Evolutionary conservation across 352 stramenopile genomes (phyloP), one percentile per base, ranked within the genome.

Genomic region (Phytophthora cryptogea): DNA sequence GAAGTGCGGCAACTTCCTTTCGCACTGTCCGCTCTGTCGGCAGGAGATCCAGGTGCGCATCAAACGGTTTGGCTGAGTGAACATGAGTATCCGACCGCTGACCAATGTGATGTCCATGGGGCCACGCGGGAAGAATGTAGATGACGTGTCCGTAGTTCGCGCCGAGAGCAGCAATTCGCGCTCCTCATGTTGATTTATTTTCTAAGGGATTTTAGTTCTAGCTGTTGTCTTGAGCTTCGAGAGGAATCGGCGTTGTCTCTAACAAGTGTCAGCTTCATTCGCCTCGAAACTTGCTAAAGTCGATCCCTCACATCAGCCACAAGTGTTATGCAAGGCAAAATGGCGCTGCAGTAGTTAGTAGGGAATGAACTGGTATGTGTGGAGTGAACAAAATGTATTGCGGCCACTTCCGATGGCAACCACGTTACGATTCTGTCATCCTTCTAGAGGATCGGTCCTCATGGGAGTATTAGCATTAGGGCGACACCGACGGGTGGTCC

Each of bases 41-140:
- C 71, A 90, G 43, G 39, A 74, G 23, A 95, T 94, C 42, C 78
- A 86, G 40, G 68, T 88, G 33, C 82, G 86, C 20, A 95, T 92
- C 57, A 83, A 81, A 37, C 80, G 79, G 27, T 95, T 85, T 66
- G 78, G 50, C 13, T 84, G 36, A 62, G 31, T 20, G 37, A 26
- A 32, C n/a, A 14, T 28, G 11, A 23, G 17, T 35, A 36, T 17
- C 32, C 41, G 33, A 30, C 31, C 11, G 20, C 14, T 30, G 10
- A 5, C 35, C 20, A 55, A 40, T 41, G 23, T 47, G 47, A 47
- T 53, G 39, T 37, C 28, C 40, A 32, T 20, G 27, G 14, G 13
- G 26, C 37, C 7, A 52, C 37, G 28, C 36, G 52, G 51, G 37
- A 46, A 48, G 41, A 57, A n/a, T 43, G 39, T 49, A 28, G 53